Percentiles rank a stretch among this genome's conserved stretches.
These are phyloP conservation scores for Pleurostoma richardsiae DNA, from an alignment of 2,329 filamentous ascomycete genomes.

Conservation along the genomic window DNA sequence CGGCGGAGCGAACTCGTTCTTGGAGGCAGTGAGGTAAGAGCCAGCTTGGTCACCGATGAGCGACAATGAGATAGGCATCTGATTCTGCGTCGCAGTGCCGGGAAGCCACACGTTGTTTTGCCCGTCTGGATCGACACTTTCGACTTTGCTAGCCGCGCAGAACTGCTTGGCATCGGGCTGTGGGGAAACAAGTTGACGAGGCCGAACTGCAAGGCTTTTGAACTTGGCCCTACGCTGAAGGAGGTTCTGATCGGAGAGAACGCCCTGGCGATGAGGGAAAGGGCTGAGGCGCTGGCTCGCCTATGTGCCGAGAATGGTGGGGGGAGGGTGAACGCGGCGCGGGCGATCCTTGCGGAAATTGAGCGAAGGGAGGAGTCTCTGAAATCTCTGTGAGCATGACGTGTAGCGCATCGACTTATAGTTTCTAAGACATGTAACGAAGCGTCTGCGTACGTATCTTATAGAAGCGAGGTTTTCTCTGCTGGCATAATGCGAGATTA, in stretches of 20 bases:
- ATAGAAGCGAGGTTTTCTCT: too few relatives aligned
- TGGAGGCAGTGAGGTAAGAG: slow-evolving; percentile 16
- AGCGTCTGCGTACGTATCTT: too few relatives aligned
- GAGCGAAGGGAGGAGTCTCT: not conserved
- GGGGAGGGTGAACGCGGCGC: slow-evolving; percentile 4
- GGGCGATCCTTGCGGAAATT: not conserved
- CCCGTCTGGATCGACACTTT: slow-evolving; percentile 41
- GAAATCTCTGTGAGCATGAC: too few relatives aligned
- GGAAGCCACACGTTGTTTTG: slow-evolving; percentile 38
- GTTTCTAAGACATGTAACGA: too few relatives aligned
- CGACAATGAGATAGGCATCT: too few relatives aligned
- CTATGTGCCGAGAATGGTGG: slow-evolving; percentile 4
- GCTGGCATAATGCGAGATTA: too few relatives aligned
- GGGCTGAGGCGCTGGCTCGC: slow-evolving; percentile 5
- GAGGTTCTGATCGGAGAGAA: slow-evolving; percentile 8
- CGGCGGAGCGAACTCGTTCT: slow-evolving; percentile 31
- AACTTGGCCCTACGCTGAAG: slow-evolving; percentile 11
- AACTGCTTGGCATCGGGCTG: slow-evolving; percentile 34
- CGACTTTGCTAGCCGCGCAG: slow-evolving; percentile 37
- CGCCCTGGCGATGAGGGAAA: slow-evolving; percentile 5
- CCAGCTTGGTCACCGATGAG: too few relatives aligned
- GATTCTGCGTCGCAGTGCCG: slow-evolving; percentile 22
- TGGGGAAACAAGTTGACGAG: slow-evolving; percentile 14
- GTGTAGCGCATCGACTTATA: too few relatives aligned
- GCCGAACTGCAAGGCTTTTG: slow-evolving; percentile 1